Conservation (phyloP, 2,329 filamentous ascomycete species). For the Colletotrichum spinosum region DNA sequence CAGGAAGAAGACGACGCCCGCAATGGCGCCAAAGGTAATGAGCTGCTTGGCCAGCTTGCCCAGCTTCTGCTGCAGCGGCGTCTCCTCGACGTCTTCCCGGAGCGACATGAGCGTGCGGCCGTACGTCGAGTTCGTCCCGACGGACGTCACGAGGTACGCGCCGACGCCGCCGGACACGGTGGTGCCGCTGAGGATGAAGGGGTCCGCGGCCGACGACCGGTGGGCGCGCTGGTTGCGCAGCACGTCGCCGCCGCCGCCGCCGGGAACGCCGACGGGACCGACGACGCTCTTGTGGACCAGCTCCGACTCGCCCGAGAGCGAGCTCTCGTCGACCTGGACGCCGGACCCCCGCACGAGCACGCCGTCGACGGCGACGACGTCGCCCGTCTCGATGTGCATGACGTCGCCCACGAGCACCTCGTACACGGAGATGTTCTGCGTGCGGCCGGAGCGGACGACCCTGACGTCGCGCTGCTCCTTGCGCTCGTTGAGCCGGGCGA, state of each 20-base stretch:
- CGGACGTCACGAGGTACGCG: slow-evolving; percentile 79
- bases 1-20: slow-evolving; percentile 55
- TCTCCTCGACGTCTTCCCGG: slow-evolving; percentile 80
- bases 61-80: slow-evolving; percentile 81
- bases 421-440: slow-evolving; percentile 75
- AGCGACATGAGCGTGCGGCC: slow-evolving; percentile 84
- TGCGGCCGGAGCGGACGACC: slow-evolving; percentile 79
- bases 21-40: slow-evolving; percentile 54
- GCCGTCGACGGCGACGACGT: slow-evolving; percentile 79
- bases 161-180: slow-evolving; percentile 83
- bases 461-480: slow-evolving; percentile 82
- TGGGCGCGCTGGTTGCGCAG: slow-evolving; percentile 60
- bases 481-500: slow-evolving; percentile 83
- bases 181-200: slow-evolving; percentile 84
- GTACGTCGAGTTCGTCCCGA: slow-evolving; percentile 79
- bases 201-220: slow-evolving; percentile 72
- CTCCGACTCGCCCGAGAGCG: slow-evolving; percentile 81
- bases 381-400: slow-evolving; percentile 78
- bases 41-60: slow-evolving; percentile 84
- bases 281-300: slow-evolving; percentile 75
- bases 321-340: slow-evolving; percentile 75
- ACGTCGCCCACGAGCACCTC: slow-evolving; percentile 81
- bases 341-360: slow-evolving; percentile 75
- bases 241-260: slow-evolving; percentile 69
- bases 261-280: slow-evolving; percentile 72